These are phyloP conservation scores for Yarrowia sp. DNA, from an alignment of 805 yeast genomes.

Conservation along the genomic window DNA sequence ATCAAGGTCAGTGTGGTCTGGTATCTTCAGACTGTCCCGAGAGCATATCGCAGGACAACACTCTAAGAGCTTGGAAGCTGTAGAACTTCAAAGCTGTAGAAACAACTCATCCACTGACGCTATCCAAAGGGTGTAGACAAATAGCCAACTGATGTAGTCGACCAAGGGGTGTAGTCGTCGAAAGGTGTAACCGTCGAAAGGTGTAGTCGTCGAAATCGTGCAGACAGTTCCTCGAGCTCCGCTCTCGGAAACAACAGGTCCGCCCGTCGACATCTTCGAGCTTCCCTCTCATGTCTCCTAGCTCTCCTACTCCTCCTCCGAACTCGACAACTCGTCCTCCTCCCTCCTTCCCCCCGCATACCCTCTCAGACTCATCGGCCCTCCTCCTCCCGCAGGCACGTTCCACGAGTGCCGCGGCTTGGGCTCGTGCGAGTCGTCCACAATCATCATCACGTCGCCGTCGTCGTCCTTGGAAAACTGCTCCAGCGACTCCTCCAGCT, in stretches of 20 bases:
- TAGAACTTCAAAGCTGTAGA: too few relatives aligned
- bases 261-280: neutral
- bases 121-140: too few relatives aligned
- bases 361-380: constrained; percentile 18
- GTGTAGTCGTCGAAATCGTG: too few relatives aligned
- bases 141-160: too few relatives aligned
- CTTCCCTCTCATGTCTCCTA: neutral
- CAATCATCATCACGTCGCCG: constrained; percentile 11
- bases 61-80: too few relatives aligned
- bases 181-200: too few relatives aligned
- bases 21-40: too few relatives aligned
- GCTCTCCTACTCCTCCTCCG: constrained; percentile 13
- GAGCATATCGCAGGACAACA: too few relatives aligned
- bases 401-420: neutral
- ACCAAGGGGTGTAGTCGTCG: too few relatives aligned
- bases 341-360: constrained; percentile 10
- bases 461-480: constrained; percentile 2
- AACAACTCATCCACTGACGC: too few relatives aligned
- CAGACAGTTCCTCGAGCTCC: too few relatives aligned
- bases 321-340: constrained; percentile 12
- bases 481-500: constrained; percentile 25
- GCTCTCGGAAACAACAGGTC: neutral
- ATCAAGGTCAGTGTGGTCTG: too few relatives aligned
- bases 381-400: neutral
- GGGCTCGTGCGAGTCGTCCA: constrained; percentile 6